phyloP scores from a whole-genome alignment of 768 basidiomycete genomes.

The Mycena kentingensis region DNA sequence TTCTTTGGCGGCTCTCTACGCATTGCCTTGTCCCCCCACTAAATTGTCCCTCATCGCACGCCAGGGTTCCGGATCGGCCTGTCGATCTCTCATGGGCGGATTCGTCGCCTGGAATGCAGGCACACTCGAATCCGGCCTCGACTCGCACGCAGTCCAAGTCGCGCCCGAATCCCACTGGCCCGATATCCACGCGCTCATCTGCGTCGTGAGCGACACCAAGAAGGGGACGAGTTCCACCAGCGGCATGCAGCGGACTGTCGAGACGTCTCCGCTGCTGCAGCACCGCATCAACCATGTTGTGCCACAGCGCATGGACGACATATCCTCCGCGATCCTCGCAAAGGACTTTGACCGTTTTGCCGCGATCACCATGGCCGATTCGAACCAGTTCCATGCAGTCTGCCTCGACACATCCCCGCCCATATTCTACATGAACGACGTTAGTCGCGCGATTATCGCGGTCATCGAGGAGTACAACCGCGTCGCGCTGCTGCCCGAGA shows the following conservation, averaged over 20 bases:
- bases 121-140: conserved; percentile 62
- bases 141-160: conserved; percentile 87
- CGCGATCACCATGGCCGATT: conserved; percentile 92
- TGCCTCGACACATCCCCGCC: conserved; percentile 96
- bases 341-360: conserved; percentile 91
- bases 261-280: conserved; percentile 84
- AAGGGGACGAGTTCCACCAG: conserved; percentile 94
- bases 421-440: conserved; percentile 99
- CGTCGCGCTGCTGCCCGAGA: conserved; percentile 50
- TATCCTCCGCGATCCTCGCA: conserved; percentile 74
- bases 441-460: conserved; percentile 88
- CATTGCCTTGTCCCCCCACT: conserved; percentile 75
- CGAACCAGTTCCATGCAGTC: conserved; percentile 98
- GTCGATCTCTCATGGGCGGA: conserved; percentile 95
- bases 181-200: conserved; percentile 94
- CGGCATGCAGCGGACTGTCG: conserved; percentile 98
- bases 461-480: conserved; percentile 94
- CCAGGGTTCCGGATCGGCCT: conserved; percentile 97
- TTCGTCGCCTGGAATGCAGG: conserved; percentile 96
- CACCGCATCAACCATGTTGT: conserved; percentile 88
- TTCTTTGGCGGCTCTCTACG: conserved; percentile 85
- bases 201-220: conserved; percentile 93
- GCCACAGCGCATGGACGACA: conserved; percentile 80
- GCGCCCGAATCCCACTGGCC: conserved; percentile 90
- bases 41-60: conserved; percentile 91